Evolutionary conservation across 495 filamentous ascomycete species (phyloP).

Genomic region (Talaromyces borbonicus): DNA sequence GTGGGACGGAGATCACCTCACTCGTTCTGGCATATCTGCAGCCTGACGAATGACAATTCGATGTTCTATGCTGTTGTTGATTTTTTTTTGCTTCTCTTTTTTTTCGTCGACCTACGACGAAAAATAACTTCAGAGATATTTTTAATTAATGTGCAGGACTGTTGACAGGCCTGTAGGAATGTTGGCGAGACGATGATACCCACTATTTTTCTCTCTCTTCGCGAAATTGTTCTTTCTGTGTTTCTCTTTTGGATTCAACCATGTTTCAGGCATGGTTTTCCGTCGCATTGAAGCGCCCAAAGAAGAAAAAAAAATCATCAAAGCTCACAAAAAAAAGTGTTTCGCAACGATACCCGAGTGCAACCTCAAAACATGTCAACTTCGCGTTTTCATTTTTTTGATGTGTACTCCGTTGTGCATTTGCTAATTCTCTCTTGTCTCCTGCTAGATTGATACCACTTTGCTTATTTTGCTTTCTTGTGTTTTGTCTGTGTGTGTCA

Average conservation of each 20-base stretch:
- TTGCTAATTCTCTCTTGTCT: conserved; percentile 24
- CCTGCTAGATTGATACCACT: conserved; percentile 46
- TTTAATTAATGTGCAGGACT: conserved; percentile 7
- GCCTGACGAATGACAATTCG: conserved; percentile 9
- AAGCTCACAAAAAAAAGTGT: conserved; percentile 7
- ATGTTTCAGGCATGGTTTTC: conserved; percentile 13
- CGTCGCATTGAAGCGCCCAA: conserved; percentile 33
- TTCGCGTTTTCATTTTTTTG: conserved; percentile 10
- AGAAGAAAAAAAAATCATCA: conserved; percentile 8
- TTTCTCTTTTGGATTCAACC: conserved; percentile 15
- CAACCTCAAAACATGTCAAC: not conserved
- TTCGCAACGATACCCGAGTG: conserved; percentile 26
- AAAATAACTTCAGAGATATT: conserved; percentile 4
- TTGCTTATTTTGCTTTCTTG: conserved; percentile 6
- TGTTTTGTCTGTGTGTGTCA: conserved; percentile 12
- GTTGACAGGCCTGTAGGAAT: conserved; percentile 7
- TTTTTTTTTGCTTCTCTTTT: not conserved
- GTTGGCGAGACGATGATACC: conserved; percentile 14
- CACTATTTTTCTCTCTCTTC: conserved; percentile 21
- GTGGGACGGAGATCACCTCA: conserved; percentile 27
- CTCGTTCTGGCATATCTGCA: conserved; percentile 15
- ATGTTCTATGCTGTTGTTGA: conserved; percentile 1
- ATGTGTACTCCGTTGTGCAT: conserved; percentile 24
- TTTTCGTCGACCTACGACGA: not conserved
- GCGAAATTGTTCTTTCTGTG: conserved; percentile 16